phyloP scores from a whole-genome alignment of 352 stramenopile genomes.

The Thraustochytrium sp. region DNA sequence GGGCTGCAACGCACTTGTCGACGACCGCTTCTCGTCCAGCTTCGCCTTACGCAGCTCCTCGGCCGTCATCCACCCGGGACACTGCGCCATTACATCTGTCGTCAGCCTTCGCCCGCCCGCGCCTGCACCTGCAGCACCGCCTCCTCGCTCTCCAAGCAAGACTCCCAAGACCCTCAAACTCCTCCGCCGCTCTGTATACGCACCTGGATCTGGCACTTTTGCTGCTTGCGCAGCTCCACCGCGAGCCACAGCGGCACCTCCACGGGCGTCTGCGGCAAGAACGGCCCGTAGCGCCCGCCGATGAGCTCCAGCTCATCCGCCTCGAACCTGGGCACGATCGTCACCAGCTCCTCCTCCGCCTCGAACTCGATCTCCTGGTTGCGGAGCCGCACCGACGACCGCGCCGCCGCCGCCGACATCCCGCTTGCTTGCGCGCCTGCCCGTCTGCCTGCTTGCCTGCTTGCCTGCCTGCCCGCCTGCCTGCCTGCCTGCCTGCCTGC shows the following conservation, averaged over 20 bases:
- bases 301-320: constrained; percentile 31
- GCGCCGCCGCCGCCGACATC: no score
- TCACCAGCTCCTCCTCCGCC: constrained; percentile 74
- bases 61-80: constrained; percentile 69
- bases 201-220: constrained; percentile 69
- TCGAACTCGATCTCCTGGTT: constrained; percentile 37
- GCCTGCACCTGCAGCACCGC: no score
- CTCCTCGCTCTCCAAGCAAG: neutral
- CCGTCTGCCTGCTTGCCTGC: no score
- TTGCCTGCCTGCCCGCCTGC: no score
- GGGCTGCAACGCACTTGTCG: constrained; percentile 62
- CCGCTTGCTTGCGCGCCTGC: no score
- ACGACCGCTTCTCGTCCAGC: constrained; percentile 58
- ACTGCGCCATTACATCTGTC: no score
- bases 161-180: neutral
- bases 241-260: constrained; percentile 77
- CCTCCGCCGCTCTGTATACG: no score
- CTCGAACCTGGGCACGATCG: constrained; percentile 73
- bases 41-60: constrained; percentile 59
- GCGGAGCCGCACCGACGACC: neutral
- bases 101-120: no score
- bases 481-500: no score
- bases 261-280: constrained; percentile 70
- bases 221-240: constrained; percentile 74
- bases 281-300: constrained; percentile 74